Base-by-base conservation (phyloP, 2,329 filamentous ascomycete species). In the Phyllosticta citrichinensis region DNA sequence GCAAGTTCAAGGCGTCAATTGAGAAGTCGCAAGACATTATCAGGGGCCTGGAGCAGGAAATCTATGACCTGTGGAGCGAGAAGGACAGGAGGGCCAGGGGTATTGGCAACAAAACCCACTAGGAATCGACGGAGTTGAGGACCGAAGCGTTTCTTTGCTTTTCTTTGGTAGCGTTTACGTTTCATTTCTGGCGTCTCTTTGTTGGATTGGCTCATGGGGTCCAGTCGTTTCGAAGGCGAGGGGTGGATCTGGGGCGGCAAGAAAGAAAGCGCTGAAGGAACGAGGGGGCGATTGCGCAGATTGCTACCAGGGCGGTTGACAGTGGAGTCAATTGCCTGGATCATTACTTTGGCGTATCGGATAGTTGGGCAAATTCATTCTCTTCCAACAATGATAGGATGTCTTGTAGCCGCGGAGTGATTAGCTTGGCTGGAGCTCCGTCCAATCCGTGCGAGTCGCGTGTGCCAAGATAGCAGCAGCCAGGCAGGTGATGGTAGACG, bases 21-120 rank as follows among this genome's bases (percentile, higher is more conserved):
- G 82, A 83, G 63, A 88, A 88, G 74, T 84, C 87, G 58, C 80
- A 79, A 64, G 87, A 87, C 57, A 86, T 88, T 59, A 88, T 95
- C 71, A 83, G 86, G 71, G 83, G 84, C 65, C 84, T 92, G 63
- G 80, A 87, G 65, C 75, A 77, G 59, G 89, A 92, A 67, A 89
- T 93, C 72, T 71, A 75, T 54, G 82, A 86, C 61, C 81, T 95
- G 64, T 70, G 80, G 64, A 76, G 74, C 63, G 87, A 91, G 73
- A 77, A 77, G 56, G 72, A 75, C 33, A 70, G 73, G 63, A 72
- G 72, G 65, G 63, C 69, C 55, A 65, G 66, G 64, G 65, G 65
- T 25, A 65, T 67, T 61, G 62, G 63, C 57, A 68, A 62, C 60
- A 33, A 33, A 55, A 63, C 56, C 62, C 61, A 65, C 61, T 63